phyloP scores from a whole-genome alignment of 2,329 filamentous ascomycete species.

The Colletotrichum cordylinicola region DNA sequence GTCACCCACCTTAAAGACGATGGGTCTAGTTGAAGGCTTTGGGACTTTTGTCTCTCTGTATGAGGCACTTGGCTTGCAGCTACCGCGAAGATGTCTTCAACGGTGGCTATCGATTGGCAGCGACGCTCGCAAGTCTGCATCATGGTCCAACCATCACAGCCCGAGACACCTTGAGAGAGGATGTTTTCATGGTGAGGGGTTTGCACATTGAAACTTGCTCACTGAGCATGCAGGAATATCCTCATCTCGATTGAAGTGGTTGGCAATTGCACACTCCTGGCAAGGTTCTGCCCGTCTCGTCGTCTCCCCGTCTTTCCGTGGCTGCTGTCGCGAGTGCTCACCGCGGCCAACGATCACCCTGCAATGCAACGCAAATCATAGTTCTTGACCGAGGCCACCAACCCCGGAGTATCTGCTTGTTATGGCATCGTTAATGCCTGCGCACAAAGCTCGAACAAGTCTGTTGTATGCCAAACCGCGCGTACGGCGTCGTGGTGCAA shows the following conservation, averaged over 20 bases:
- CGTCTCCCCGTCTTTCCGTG: neutral
- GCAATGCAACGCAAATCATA: neutral
- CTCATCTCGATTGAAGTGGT: neutral
- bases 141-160: neutral
- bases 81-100: neutral
- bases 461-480: neutral
- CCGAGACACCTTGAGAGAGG: neutral
- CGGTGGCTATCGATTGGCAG: neutral
- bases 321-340: neutral
- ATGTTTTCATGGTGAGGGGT: neutral
- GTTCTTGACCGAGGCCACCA: neutral
- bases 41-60: neutral
- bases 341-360: neutral
- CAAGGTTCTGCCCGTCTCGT: neutral
- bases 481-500: neutral
- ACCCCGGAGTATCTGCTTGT: neutral
- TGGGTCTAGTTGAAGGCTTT: neutral
- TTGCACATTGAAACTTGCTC: neutral
- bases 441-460: neutral
- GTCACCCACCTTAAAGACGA: neutral
- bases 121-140: neutral
- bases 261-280: neutral
- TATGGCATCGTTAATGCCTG: slow-evolving; percentile 9
- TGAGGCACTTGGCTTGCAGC: neutral
- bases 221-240: neutral